A percentile compares a stretch with the other conserved stretches of the same genome.
Conservation (phyloP, 2,329 filamentous ascomycete species). For the Nemania sp. region DNA sequence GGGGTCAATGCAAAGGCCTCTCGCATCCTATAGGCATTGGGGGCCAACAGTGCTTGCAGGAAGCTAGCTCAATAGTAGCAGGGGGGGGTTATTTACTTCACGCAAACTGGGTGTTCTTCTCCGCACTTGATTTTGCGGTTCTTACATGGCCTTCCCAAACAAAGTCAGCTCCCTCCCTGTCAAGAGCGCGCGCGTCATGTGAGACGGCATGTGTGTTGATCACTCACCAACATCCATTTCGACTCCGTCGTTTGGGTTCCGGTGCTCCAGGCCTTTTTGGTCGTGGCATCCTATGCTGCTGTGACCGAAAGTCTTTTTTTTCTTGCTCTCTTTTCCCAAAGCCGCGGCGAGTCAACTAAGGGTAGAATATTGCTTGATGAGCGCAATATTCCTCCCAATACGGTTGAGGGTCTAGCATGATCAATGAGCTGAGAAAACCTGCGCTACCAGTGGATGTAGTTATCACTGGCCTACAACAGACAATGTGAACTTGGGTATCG, state of each 20-base stretch:
- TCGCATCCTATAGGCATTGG: conserved; percentile 17
- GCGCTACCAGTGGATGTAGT: conserved; percentile 28
- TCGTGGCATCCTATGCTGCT: conserved; percentile 56
- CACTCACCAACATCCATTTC: conserved; percentile 61
- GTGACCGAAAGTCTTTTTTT: conserved; percentile 11
- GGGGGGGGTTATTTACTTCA: conserved; percentile 62
- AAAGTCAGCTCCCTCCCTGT: conserved; percentile 38
- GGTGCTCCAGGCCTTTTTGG: conserved; percentile 58
- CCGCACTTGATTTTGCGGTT: conserved; percentile 84
- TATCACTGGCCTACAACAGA: conserved; percentile 28
- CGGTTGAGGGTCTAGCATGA: conserved; percentile 48
- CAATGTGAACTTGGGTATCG: conserved; percentile 17
- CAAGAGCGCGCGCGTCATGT: conserved; percentile 17
- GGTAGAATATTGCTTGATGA: conserved; percentile 47
- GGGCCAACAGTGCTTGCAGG: conserved; percentile 22
- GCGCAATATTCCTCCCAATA: conserved; percentile 49
- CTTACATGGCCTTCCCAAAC: conserved; percentile 76
- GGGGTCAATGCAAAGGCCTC: background rate
- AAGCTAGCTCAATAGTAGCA: conserved; percentile 21
- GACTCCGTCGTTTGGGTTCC: conserved; percentile 59
- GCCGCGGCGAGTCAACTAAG: conserved; percentile 42
- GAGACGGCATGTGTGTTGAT: background rate
- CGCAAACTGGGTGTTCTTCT: conserved; percentile 78
- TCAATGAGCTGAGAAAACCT: conserved; percentile 42
- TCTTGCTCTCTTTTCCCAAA: conserved; percentile 13